Evolutionary conservation across 2,329 filamentous ascomycete species (phyloP), one percentile per base, ranked within the genome.

Genomic region (Colletotrichum noveboracense): DNA sequence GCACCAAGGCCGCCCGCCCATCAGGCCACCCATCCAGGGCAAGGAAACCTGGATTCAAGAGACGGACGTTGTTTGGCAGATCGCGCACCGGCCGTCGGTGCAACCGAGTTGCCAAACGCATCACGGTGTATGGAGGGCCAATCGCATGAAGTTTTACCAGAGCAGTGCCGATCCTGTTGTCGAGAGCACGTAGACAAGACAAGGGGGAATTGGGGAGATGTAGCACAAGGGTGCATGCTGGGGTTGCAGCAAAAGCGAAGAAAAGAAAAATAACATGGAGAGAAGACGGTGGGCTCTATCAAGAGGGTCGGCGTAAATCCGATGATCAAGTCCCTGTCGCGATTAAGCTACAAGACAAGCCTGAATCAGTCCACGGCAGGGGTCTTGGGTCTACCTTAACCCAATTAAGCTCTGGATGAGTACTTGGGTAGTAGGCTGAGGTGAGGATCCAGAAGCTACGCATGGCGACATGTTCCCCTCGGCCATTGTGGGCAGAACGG

Each of bases 81-180:
- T 36, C 74, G 58, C 38, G 73, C 73, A 66, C 62, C 38, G 72
- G 56, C 62, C 12, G 32, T 43, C 55, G 43, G 55, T 75, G 68
- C 67, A 71, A 75, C 69, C 36, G 55, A 71, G 32, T 30, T 28
- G 60, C 55, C 16, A 32, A 66, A 55, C 26, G 21, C 36, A 28
- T 60, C 52, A 60, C 30, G 52, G 52, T n/a, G 14, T 24, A 48
- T 71, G 30, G 21, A 21, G 48, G 60, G n/a, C 71, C 67, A 71
- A 66, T 74, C 67, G 71, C 67, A 70, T 28, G 32, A 28, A 43
- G 48, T 21, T 14, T 30, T 61, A 32, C n/a, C 4, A 30, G 16
- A 61, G 28, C 64, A 34, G 16, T 18, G 52, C 43, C 48, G 52
- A 43, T 60, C 21, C 28, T 43, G 52, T 68, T 68, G 38, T 67